phyloP scores from a whole-genome alignment of 768 basidiomycete species.

The Xerocomellus chrysenteron region DNA sequence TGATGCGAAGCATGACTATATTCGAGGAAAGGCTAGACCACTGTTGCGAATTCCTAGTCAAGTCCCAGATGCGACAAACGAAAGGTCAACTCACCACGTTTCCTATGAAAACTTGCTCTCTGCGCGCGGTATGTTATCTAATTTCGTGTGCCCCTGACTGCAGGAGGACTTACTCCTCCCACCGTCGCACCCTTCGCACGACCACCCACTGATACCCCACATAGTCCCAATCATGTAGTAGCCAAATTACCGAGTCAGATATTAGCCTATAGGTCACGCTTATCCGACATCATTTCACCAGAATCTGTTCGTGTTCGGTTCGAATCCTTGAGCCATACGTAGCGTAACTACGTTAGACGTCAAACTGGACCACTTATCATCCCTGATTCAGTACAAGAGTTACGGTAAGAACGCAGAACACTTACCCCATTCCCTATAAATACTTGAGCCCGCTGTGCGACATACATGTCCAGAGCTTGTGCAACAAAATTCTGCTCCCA shows the following conservation, averaged over 20 bases:
- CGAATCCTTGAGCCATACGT: conserved; percentile 31
- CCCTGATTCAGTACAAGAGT: conserved; percentile 1
- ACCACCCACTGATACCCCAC: too few species aligned
- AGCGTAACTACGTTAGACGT: conserved; percentile 43
- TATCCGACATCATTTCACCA: too few species aligned
- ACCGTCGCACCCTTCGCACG: too few species aligned
- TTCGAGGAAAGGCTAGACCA: conserved; percentile 43
- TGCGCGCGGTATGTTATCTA: too few species aligned
- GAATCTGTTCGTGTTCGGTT: conserved; percentile 33
- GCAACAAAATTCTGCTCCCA: conserved; percentile 44
- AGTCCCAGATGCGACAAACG: not conserved
- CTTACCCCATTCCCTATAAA: conserved; percentile 57
- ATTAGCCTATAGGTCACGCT: too few species aligned
- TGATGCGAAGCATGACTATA: conserved; percentile 37
- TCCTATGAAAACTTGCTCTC: conserved; percentile 46
- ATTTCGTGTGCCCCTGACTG: too few species aligned
- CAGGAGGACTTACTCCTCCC: too few species aligned
- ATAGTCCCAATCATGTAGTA: too few species aligned
- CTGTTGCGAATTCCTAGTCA: conserved; percentile 18
- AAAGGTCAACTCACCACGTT: conserved; percentile 43
- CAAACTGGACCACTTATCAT: conserved; percentile 40
- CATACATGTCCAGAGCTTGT: conserved; percentile 51
- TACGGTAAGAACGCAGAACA: not conserved
- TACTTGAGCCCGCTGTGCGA: conserved; percentile 46
- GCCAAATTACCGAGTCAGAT: not conserved